Evolutionary conservation across 2,329 filamentous ascomycete species (phyloP), one percentile per base, ranked within the genome.

Genomic region (Chrysoporthe cubensis): DNA sequence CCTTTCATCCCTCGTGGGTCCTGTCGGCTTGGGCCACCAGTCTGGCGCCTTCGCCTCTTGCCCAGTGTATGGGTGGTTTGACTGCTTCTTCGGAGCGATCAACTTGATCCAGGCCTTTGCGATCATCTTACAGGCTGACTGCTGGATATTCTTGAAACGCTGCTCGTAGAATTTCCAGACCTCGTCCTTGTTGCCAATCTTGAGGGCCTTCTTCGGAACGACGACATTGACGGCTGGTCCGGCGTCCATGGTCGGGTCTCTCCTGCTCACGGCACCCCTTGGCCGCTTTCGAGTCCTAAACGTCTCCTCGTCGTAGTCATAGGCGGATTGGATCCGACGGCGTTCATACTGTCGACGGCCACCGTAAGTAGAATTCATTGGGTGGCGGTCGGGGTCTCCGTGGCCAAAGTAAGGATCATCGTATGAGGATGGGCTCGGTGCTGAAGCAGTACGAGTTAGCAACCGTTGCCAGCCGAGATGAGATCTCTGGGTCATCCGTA

Each of bases 61-160:
- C n/a, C 84, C 83, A 1, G 88, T 91, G 74, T 94, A 94, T 0
- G 91, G 91, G 72, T 91, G 88, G 21, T 87, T 90, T 0, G 89
- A 90, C 76, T 93, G 91, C 77, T 94, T 94, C 78, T 91, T 92
- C 0, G 91, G 91, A 72, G 91, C 90, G 1, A 93, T 87, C 1
- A 87, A 83, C 74, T 92, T 92, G 68, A 94, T 88, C 87, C 91
- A 93, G 13, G 87, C 89, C 76, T 93, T 94, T 44, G 88, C 88
- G 64, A 93, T 88, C 37, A 89, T 80, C 77, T 93, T 93, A 78
- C 89, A 90, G 7, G 88, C 86, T 1, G 87, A 85, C 73, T 94
- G 91, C 73, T 93, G 90, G 72, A 90, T 86, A 67, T 86, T 85
- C 70, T 86, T 87, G 74, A 93, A 88, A 0, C 87, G 80, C 52